A percentile compares a stretch with the other conserved stretches of the same genome.
These are phyloP conservation scores for Boletus bicolor DNA, from an alignment of 768 basidiomycete genomes.

Conservation along the genomic window DNA sequence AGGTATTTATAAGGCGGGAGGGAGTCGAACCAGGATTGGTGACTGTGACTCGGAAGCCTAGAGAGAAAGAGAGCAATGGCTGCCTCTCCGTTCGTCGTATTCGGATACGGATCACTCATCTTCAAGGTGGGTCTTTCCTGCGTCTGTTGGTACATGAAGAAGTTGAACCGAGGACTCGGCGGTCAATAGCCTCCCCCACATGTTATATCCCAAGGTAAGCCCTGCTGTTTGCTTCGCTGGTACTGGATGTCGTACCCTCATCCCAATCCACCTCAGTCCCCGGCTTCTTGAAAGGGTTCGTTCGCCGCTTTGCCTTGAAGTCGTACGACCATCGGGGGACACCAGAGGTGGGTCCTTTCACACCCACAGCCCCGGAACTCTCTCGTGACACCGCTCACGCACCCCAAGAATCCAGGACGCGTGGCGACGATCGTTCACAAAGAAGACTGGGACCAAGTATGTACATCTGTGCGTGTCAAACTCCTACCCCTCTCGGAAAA, in stretches of 20 bases:
- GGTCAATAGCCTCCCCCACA: slow-evolving; percentile 75
- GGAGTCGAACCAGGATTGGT: background rate
- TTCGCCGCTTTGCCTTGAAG: slow-evolving; percentile 84
- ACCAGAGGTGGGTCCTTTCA: slow-evolving; percentile 51
- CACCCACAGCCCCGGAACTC: slow-evolving; percentile 64
- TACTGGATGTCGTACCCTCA: background rate
- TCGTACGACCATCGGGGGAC: slow-evolving; percentile 93
- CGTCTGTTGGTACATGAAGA: background rate
- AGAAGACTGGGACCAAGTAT: slow-evolving; percentile 79
- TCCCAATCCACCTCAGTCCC: slow-evolving; percentile 41
- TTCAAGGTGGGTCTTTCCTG: slow-evolving; percentile 56
- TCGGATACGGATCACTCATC: slow-evolving; percentile 90
- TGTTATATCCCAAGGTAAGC: slow-evolving; percentile 60
- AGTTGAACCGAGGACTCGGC: background rate
- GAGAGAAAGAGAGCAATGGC: slow-evolving; percentile 4
- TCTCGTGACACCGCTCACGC: slow-evolving; percentile 69
- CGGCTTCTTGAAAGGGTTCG: slow-evolving; percentile 87
- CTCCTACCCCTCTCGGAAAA: background rate
- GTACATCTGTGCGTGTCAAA: slow-evolving; percentile 47
- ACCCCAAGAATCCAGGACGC: slow-evolving; percentile 68
- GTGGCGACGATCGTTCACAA: slow-evolving; percentile 89
- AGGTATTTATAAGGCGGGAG: slow-evolving; percentile 3
- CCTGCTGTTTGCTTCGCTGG: too few relatives aligned
- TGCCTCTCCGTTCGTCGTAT: slow-evolving; percentile 59
- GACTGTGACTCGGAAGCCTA: background rate